phyloP scores from a whole-genome alignment of 768 basidiomycete species.

The Psilocybe azurescens region DNA sequence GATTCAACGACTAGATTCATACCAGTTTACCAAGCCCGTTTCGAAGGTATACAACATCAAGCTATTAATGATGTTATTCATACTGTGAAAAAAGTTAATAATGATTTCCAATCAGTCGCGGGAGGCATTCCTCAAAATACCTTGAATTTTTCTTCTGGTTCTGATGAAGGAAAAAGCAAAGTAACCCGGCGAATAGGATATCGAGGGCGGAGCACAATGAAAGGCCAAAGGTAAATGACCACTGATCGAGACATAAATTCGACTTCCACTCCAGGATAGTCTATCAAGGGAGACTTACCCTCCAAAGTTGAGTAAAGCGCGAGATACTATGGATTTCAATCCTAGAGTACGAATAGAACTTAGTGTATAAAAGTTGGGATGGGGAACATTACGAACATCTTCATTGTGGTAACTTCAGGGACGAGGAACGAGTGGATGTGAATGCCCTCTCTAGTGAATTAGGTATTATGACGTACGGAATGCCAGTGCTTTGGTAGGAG shows the following conservation, averaged over 20 bases:
- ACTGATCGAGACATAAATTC: not conserved
- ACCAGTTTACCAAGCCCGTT: conserved; percentile 48
- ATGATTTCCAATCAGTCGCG: no score
- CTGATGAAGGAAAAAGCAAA: conserved; percentile 46
- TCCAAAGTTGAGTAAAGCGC: conserved; percentile 20
- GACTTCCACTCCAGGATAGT: no score
- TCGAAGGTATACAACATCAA: conserved; percentile 58
- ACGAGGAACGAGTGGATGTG: not conserved
- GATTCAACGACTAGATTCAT: not conserved
- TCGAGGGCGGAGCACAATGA: conserved; percentile 54
- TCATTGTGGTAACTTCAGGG: conserved; percentile 6
- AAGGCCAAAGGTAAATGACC: conserved; percentile 51
- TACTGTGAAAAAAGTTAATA: conserved; percentile 26
- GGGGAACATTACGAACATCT: conserved; percentile 2
- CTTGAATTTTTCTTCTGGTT: conserved; percentile 44
- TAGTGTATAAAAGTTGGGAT: no score
- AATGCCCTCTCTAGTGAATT: not conserved
- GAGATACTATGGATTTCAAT: conserved; percentile 35
- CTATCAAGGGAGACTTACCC: conserved; percentile 15
- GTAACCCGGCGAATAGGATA: conserved; percentile 48
- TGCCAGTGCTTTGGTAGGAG: not conserved
- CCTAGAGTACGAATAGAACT: conserved; percentile 25
- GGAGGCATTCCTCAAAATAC: conserved; percentile 21
- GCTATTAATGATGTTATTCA: conserved; percentile 50
- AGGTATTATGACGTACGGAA: conserved; percentile 1